Evolutionary conservation across 306 rosid genomes (phyloP), one percentile per base, ranked within the genome.

Genomic region (Medicago ruthenica): DNA sequence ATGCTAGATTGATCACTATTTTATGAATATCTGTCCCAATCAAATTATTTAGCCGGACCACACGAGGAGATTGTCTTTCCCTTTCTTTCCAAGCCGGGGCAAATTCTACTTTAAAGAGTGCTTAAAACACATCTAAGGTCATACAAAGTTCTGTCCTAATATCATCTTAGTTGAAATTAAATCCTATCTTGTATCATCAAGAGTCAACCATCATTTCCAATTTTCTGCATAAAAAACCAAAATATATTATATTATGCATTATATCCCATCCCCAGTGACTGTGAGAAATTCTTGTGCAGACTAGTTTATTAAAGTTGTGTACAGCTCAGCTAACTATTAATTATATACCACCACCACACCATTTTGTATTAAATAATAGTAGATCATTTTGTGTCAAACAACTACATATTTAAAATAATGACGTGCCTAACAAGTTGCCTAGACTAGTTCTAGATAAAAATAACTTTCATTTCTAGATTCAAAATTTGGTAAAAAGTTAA

Each of bases 71-170:
- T 60, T 42, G 16, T 42, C 51, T 59, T 73, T 24, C 13, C 9
- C 48, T 41, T 57, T 57, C 57, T 73, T 73, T 42, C 31, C 57
- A 22, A 14, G 44, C 8, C 5, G 4, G 41, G 69, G 10, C 11
- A 42, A 73, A 42, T 73, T 59, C 34, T 16, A 59, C 45, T 73
- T 42, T 73, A 42, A 42, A 6, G 27, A 9, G 50, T 64, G 83
- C 89, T 63, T 36, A 63, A 63, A 63, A 63, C 8, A 40, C 27
- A 37, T 37, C 47, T 16, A 64, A 37, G 48, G 48, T 17, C 47
- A 64, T 40, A 9, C 8, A 15, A 39, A 16, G n/a, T 37, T 65
- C 70, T 65, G 70, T 18, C 70, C n/a, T 39, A 65, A 39, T 4
- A 65, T 40, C 70, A 17, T 65, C 16, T 65, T 4, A 17, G 27